Conservation (phyloP, 305 asterid species). For the Fraxinus dipetala region DNA sequence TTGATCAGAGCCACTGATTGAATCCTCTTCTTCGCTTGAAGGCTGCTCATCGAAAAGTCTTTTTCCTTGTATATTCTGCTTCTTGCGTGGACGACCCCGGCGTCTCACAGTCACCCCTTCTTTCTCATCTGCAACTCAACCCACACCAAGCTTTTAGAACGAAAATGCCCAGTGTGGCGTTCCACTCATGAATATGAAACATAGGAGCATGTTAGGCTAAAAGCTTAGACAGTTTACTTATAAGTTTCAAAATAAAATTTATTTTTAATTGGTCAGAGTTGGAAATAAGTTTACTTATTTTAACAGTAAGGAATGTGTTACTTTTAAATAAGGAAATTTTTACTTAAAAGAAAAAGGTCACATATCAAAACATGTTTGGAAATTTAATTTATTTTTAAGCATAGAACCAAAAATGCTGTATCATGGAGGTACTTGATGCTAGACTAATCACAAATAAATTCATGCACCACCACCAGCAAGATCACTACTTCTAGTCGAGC, state of each 20-base stretch:
- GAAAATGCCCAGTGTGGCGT: background rate
- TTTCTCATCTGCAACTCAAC: conserved; percentile 49
- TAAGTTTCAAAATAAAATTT: background rate
- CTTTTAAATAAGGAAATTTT: background rate
- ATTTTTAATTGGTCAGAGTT: background rate
- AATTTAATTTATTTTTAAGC: background rate
- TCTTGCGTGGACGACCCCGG: conserved; percentile 83
- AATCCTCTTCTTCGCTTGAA: conserved; percentile 80
- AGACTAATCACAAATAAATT: background rate
- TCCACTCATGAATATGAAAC: background rate
- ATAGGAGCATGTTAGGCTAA: background rate
- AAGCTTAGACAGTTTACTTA: background rate
- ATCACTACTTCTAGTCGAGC: background rate
- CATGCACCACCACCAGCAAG: background rate
- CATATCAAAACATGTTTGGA: background rate
- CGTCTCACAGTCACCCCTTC: conserved; percentile 53
- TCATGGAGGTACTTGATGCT: background rate
- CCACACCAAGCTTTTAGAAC: conserved; percentile 14
- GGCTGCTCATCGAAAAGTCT: conserved; percentile 64
- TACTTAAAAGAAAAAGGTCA: background rate
- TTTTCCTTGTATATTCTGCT: conserved; percentile 54
- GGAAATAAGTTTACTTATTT: background rate
- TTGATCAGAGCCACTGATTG: conserved; percentile 74
- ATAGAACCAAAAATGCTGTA: background rate
- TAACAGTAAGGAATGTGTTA: background rate